A percentile compares a stretch with the other conserved stretches of the same genome.
These are phyloP conservation scores for Crithidia acanthocephali DNA, from an alignment of 208 protist species.

Conservation along the genomic window DNA sequence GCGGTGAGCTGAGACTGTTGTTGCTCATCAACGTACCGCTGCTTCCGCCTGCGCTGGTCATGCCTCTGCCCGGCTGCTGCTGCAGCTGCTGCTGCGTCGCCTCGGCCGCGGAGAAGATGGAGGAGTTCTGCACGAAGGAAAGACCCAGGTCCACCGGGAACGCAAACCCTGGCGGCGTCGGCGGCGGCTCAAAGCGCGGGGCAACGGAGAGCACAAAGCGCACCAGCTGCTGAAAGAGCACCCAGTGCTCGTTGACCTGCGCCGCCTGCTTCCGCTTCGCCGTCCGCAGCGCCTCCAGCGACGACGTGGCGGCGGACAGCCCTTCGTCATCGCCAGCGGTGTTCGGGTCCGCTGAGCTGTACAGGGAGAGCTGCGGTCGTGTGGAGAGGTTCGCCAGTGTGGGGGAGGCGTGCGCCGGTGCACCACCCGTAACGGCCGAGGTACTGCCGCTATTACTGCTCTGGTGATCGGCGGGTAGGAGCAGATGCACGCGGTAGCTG, in stretches of 20 bases:
- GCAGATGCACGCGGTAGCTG: slow-evolving; percentile 49
- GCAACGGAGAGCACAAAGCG: slow-evolving; percentile 49
- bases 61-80: neutral
- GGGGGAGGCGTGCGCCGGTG: neutral
- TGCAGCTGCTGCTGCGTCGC: no score
- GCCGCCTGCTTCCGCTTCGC: slow-evolving; percentile 36
- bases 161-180: slow-evolving; percentile 30
- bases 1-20: neutral
- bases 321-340: neutral
- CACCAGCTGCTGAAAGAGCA: slow-evolving; percentile 51
- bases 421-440: no score
- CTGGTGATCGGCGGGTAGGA: slow-evolving; percentile 19
- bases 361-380: neutral
- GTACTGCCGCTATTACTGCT: neutral
- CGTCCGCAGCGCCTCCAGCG: slow-evolving; percentile 21
- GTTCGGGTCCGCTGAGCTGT: slow-evolving; percentile 2
- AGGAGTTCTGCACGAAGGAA: slow-evolving; percentile 43
- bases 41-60: no score
- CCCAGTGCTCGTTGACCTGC: slow-evolving; percentile 39
- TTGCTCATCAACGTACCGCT: no score
- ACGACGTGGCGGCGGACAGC: slow-evolving; percentile 24
- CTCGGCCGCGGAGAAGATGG: slow-evolving; percentile 26
- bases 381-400: neutral
- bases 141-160: slow-evolving; percentile 29
- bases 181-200: slow-evolving; percentile 48